Conservation (phyloP, 73 alveolate genomes). For the Breviolum minutum region DNA sequence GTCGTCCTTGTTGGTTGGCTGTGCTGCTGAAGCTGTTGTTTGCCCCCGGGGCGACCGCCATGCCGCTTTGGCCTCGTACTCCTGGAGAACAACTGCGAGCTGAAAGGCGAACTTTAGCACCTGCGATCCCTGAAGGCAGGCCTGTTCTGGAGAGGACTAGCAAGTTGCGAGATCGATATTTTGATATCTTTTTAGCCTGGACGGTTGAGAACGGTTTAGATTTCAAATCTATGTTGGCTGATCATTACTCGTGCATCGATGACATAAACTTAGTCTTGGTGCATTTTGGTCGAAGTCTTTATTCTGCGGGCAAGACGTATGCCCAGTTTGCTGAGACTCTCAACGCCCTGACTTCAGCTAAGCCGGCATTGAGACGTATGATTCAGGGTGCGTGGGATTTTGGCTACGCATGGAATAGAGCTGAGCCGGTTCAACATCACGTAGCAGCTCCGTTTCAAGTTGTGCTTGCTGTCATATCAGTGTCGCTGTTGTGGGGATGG, state of each 20-base stretch:
- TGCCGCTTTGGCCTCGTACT: background rate
- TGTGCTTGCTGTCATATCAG: background rate
- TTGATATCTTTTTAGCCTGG: background rate
- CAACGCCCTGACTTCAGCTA: background rate
- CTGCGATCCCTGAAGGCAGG: background rate
- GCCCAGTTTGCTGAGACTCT: background rate
- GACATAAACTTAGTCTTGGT: background rate
- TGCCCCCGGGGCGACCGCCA: background rate
- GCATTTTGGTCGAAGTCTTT: background rate
- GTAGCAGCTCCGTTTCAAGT: background rate
- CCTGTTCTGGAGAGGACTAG: background rate
- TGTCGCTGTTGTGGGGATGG: background rate
- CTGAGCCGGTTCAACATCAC: background rate
- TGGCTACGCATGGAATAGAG: background rate
- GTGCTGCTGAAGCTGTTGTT: background rate
- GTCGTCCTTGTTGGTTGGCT: background rate
- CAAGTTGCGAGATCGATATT: background rate
- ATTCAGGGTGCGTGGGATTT: background rate
- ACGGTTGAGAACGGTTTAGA: background rate
- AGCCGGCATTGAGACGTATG: background rate
- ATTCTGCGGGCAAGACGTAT: background rate
- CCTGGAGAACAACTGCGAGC: background rate
- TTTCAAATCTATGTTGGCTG: background rate
- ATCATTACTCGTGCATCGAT: background rate
- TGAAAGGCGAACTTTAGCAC: background rate